Conservation (phyloP, 1,139 yeast species). For the Lodderomyces jiufengensis region DNA sequence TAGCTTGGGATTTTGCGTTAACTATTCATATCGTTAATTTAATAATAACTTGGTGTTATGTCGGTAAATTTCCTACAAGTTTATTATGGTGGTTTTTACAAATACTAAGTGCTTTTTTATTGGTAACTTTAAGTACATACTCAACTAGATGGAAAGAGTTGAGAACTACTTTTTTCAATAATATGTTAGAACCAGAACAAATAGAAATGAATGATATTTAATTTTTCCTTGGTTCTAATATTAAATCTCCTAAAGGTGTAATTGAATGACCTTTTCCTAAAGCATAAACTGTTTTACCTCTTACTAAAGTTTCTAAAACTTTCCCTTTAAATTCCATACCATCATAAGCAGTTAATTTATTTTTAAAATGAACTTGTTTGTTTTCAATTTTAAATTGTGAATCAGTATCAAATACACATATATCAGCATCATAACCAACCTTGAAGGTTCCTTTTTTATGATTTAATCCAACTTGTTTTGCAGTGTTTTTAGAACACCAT, state of each 20-base stretch:
- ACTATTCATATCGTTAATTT: conserved; percentile 83
- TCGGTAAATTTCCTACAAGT: conserved; percentile 65
- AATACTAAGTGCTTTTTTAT: conserved; percentile 57
- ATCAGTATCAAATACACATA: conserved; percentile 72
- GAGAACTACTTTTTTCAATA: conserved; percentile 83
- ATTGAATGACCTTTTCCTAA: conserved; percentile 54
- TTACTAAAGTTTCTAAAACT: conserved; percentile 71
- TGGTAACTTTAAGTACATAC: conserved; percentile 82
- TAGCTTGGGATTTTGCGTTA: conserved; percentile 94
- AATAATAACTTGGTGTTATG: conserved; percentile 61
- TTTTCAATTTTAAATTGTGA: conserved; percentile 55
- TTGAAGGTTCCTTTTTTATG: conserved; percentile 69
- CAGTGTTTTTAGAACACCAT: conserved; percentile 84
- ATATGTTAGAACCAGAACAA: conserved; percentile 48
- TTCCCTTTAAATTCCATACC: conserved; percentile 67
- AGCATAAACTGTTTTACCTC: conserved; percentile 69
- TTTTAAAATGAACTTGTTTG: conserved; percentile 65
- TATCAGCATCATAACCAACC: conserved; percentile 83
- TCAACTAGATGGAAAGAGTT: conserved; percentile 85
- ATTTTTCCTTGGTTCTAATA: conserved; percentile 51
- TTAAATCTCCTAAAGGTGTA: conserved; percentile 53
- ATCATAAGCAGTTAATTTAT: conserved; percentile 82
- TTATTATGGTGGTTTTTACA: conserved; percentile 86
- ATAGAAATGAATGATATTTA: conserved; percentile 5
- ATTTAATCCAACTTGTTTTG: conserved; percentile 75